Evolutionary conservation across 148 eudicot genomes (phyloP).

Genomic region (Camellia lanceoleosa): DNA sequence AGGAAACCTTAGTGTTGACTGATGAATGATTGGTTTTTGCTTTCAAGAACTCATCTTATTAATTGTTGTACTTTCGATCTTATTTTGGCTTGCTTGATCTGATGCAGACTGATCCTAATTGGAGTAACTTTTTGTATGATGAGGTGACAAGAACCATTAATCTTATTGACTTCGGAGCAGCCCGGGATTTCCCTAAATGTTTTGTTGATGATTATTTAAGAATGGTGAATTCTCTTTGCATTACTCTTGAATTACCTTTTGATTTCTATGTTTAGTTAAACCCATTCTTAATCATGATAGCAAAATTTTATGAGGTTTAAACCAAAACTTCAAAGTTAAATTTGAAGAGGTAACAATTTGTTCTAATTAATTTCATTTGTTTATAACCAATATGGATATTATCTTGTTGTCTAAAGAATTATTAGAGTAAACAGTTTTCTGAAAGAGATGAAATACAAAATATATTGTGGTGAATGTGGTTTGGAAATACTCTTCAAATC

Average conservation of each 20-base stretch:
- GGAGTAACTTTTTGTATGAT: slow-evolving; percentile 86
- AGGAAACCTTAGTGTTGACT: neutral
- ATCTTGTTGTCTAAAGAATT: neutral
- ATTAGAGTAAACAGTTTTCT: neutral
- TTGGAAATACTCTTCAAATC: too few relatives aligned
- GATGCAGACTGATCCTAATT: slow-evolving; percentile 97
- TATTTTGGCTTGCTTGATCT: slow-evolving; percentile 13
- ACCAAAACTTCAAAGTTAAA: slow-evolving; percentile 1
- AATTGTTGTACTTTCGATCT: neutral
- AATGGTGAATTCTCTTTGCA: slow-evolving; percentile 55
- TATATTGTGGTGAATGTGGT: too few relatives aligned
- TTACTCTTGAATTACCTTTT: neutral
- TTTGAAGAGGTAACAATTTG: neutral
- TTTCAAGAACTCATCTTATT: neutral
- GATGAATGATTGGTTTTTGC: too few relatives aligned
- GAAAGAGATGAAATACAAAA: neutral
- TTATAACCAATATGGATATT: neutral
- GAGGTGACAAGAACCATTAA: slow-evolving; percentile 56
- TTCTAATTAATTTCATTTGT: neutral
- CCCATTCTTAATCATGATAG: neutral
- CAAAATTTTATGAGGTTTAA: neutral
- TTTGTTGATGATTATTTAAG: slow-evolving; percentile 87
- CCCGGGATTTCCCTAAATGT: slow-evolving; percentile 70
- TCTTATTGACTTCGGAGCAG: slow-evolving; percentile 98
- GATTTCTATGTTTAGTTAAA: neutral